These are phyloP conservation scores for Flueggea neowawraea DNA, from an alignment of 441 rosid genomes.

Conservation along the genomic window DNA sequence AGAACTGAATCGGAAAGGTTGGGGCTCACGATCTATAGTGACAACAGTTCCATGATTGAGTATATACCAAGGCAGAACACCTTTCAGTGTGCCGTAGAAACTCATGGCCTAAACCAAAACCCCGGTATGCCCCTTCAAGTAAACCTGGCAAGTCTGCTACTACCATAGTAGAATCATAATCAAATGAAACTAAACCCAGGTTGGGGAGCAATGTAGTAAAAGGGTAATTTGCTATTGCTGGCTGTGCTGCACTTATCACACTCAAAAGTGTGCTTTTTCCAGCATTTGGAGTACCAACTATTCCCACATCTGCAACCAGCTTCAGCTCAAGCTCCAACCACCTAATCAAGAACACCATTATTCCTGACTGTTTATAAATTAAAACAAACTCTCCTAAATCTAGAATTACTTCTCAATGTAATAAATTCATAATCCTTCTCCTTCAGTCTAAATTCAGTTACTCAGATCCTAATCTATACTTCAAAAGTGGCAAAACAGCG, in stretches of 20 bases:
- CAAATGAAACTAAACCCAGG: conserved; percentile 89
- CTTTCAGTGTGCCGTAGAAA: conserved; percentile 93
- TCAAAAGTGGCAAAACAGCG: too few relatives aligned
- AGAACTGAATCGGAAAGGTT: too few relatives aligned
- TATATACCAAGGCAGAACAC: conserved; percentile 85
- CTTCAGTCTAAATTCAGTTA: too few relatives aligned
- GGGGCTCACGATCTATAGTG: too few relatives aligned
- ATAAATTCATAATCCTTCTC: too few relatives aligned
- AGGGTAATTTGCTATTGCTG: conserved; percentile 84
- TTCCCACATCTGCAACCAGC: conserved; percentile 91
- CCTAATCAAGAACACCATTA: conserved; percentile 46
- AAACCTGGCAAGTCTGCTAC: conserved; percentile 98
- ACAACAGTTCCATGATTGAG: conserved; percentile 7
- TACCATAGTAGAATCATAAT: conserved; percentile 83
- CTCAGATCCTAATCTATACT: too few relatives aligned
- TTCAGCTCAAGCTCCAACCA: conserved; percentile 94
- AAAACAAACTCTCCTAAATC: conserved; percentile 5
- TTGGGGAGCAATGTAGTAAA: conserved; percentile 95
- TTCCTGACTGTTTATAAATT: conserved; percentile 10
- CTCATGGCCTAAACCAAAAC: conserved; percentile 94
- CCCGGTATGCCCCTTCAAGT: conserved; percentile 95
- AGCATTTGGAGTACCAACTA: conserved; percentile 94
- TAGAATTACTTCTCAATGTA: not conserved
- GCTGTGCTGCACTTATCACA: conserved; percentile 87
- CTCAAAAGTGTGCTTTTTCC: conserved; percentile 94